Evolutionary conservation across 208 protist genomes (phyloP).

Genomic region (Tritrichomonas musculus): DNA sequence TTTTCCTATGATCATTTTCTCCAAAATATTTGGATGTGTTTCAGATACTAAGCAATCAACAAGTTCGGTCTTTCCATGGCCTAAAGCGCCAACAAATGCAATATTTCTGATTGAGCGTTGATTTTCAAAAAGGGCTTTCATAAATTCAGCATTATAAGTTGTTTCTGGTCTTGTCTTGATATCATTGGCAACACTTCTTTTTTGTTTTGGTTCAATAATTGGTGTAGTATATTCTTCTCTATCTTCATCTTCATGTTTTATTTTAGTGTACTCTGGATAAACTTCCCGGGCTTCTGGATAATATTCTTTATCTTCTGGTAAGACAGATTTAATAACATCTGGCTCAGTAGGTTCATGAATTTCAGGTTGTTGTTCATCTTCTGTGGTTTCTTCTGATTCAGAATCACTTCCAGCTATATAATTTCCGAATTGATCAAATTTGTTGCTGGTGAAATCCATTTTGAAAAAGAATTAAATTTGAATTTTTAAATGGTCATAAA

Average conservation of each 20-base stretch:
- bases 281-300: background rate
- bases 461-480: too few relatives aligned
- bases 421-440: conserved; percentile 45
- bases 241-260: conserved; percentile 47
- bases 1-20: background rate
- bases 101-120: conserved; percentile 75
- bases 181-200: background rate
- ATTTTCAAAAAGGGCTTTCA: conserved; percentile 53
- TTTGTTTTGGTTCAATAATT: background rate
- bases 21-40: conserved; percentile 58
- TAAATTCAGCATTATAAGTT: conserved; percentile 42
- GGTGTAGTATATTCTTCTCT: background rate
- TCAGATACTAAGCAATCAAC: conserved; percentile 70
- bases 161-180: background rate
- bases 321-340: background rate
- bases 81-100: conserved; percentile 77
- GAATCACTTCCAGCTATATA: conserved; percentile 12
- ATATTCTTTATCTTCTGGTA: conserved; percentile 32
- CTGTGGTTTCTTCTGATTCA: background rate
- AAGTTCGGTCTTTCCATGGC: conserved; percentile 92
- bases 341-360: background rate
- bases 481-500: too few relatives aligned
- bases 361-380: background rate
- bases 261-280: background rate
- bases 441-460: background rate